Percentiles rank a stretch among this genome's conserved stretches.
These are phyloP conservation scores for Paramecium caudatum DNA, from an alignment of 73 alveolate species.

Conservation along the genomic window DNA sequence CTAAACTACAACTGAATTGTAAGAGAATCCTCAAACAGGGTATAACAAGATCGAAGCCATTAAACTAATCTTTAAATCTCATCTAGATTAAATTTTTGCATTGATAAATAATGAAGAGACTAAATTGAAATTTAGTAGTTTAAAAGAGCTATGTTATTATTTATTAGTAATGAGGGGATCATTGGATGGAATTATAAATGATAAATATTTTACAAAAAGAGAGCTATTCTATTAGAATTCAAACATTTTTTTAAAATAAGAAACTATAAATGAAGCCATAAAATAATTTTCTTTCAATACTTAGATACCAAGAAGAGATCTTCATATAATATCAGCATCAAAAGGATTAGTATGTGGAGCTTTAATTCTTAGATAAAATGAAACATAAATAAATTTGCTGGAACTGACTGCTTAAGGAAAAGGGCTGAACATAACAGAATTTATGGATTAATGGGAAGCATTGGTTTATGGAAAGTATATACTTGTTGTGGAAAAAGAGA, in stretches of 20 bases:
- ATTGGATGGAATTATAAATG: conserved; percentile 19
- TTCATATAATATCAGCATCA: conserved; percentile 55
- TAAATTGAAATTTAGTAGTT: background rate
- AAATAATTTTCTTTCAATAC: conserved; percentile 15
- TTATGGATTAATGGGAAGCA: conserved; percentile 51
- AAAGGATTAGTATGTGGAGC: conserved; percentile 64
- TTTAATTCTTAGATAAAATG: background rate
- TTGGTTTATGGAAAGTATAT: conserved; percentile 18
- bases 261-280: background rate
- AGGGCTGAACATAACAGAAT: conserved; percentile 56
- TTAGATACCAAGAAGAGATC: conserved; percentile 31
- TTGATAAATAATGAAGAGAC: background rate
- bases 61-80: background rate
- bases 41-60: too few species aligned
- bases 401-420: conserved; percentile 23
- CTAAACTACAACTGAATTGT: too few species aligned
- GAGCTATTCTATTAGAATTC: conserved; percentile 22
- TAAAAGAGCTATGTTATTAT: conserved; percentile 1
- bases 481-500: conserved; percentile 47
- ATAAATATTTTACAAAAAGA: conserved; percentile 50
- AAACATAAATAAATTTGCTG: background rate
- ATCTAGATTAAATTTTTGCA: background rate
- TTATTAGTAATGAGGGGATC: conserved; percentile 19
- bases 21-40: too few species aligned
- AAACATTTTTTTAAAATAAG: conserved; percentile 30